phyloP scores from a whole-genome alignment of 1,284 basidiomycete genomes.

The Uromyces viciae-fabae region DNA sequence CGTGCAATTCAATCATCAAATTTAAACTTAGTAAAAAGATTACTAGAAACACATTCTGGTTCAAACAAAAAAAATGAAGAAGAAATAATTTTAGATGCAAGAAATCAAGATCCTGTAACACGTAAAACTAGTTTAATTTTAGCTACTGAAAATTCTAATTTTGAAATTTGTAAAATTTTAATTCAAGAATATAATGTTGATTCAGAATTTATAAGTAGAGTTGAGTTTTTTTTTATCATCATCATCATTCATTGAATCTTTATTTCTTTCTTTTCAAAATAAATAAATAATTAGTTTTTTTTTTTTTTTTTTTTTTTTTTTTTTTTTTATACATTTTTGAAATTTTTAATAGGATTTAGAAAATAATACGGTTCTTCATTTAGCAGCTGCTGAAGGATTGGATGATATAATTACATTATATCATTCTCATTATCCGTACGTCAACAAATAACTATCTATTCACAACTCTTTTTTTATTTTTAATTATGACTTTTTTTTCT shows the following conservation, averaged over 20 bases:
- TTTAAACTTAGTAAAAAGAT: constrained; percentile 8
- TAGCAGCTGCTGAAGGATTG: constrained; percentile 9
- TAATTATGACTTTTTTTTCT: neutral
- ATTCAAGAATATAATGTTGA: constrained; percentile 30
- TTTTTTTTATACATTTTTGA: too few relatives aligned
- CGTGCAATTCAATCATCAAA: constrained; percentile 28
- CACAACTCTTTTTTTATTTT: neutral
- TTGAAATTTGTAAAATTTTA: constrained; percentile 28
- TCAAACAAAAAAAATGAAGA: neutral
- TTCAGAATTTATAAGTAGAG: constrained; percentile 9
- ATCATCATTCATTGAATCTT: neutral
- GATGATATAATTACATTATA: constrained; percentile 36
- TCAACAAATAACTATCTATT: neutral
- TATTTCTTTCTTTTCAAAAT: too few relatives aligned
- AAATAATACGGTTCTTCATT: constrained; percentile 37
- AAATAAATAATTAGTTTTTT: too few relatives aligned
- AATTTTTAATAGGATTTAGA: constrained; percentile 33
- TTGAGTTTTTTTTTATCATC: neutral
- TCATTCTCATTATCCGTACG: constrained; percentile 38
- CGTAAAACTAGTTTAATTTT: constrained; percentile 29
- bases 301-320: neutral
- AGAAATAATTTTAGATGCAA: constrained; percentile 4
- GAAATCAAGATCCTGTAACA: constrained; percentile 23
- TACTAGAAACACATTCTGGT: neutral
- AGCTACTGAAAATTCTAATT: constrained; percentile 2